Evolutionary conservation across 495 filamentous ascomycete genomes (phyloP).

Genomic region (Aspergillus ellipticus): DNA sequence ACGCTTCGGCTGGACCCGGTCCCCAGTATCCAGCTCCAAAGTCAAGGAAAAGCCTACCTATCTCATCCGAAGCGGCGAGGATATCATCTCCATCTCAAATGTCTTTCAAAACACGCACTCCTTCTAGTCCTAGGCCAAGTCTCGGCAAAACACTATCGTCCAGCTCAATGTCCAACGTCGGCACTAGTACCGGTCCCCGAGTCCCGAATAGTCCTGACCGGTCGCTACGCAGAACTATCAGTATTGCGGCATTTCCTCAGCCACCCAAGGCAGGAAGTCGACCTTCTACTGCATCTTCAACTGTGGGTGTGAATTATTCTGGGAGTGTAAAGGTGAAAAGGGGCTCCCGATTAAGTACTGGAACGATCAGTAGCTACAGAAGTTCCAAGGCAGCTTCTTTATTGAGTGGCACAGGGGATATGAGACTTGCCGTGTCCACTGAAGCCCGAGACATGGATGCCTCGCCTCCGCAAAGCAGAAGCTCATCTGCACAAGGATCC

Average conservation of each 20-base stretch:
- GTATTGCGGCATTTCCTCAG: constrained; percentile 89
- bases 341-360: constrained; percentile 38
- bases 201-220: constrained; percentile 50
- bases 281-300: constrained; percentile 40
- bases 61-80: constrained; percentile 41
- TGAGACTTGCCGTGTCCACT: constrained; percentile 60
- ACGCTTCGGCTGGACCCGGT: constrained; percentile 61
- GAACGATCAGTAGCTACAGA: constrained; percentile 43
- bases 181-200: constrained; percentile 37
- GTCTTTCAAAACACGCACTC: constrained; percentile 57
- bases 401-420: constrained; percentile 73
- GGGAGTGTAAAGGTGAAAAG: constrained; percentile 30
- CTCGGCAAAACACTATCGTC: constrained; percentile 50
- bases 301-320: constrained; percentile 24
- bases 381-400: constrained; percentile 64
- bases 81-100: constrained; percentile 39
- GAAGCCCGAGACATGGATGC: constrained; percentile 65
- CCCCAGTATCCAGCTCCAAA: constrained; percentile 70
- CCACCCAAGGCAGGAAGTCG: constrained; percentile 63
- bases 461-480: constrained; percentile 82
- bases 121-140: constrained; percentile 56
- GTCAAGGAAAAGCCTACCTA: constrained; percentile 60
- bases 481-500: constrained; percentile 84
- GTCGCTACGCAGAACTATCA: constrained; percentile 77
- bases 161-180: constrained; percentile 35